Percentiles rank a stretch among this genome's conserved stretches.
Conservation (phyloP, 1,284 basidiomycete genomes). For the Ustilago curta region DNA sequence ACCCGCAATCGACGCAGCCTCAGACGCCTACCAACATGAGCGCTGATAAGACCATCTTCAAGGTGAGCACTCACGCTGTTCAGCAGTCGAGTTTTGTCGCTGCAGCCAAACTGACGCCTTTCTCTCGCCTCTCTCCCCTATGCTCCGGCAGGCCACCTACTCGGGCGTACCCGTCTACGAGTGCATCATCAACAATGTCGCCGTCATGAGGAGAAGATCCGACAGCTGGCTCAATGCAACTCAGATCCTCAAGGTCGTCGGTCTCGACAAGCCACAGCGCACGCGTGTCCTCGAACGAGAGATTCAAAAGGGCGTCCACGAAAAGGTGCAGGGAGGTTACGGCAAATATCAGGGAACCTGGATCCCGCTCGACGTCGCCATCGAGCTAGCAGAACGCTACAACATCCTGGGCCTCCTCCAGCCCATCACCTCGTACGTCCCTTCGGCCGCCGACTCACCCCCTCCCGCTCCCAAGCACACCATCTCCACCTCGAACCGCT, state of each 20-base stretch:
- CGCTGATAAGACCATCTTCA: slow-evolving; percentile 55
- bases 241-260: slow-evolving; percentile 98
- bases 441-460: slow-evolving; percentile 80
- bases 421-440: slow-evolving; percentile 94
- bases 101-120: slow-evolving; percentile 6
- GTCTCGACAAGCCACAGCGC: slow-evolving; percentile 98
- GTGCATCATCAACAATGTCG: slow-evolving; percentile 72
- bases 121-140: background rate
- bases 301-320: slow-evolving; percentile 97
- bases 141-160: slow-evolving; percentile 68
- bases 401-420: slow-evolving; percentile 89
- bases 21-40: slow-evolving; percentile 22
- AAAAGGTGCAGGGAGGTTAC: slow-evolving; percentile 99
- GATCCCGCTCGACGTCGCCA: slow-evolving; percentile 94
- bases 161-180: slow-evolving; percentile 71
- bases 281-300: slow-evolving; percentile 97
- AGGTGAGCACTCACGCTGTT: slow-evolving; percentile 25
- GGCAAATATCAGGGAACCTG: slow-evolving; percentile 99
- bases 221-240: slow-evolving; percentile 98
- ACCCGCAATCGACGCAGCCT: background rate
- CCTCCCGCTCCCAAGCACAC: slow-evolving; percentile 98
- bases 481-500: slow-evolving; percentile 65
- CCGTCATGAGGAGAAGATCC: slow-evolving; percentile 94
- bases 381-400: slow-evolving; percentile 89
- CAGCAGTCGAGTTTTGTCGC: background rate